Percentiles rank a stretch among this genome's conserved stretches.
Conservation (phyloP, 2,329 filamentous ascomycete genomes). For the Aureobasidium sp. region DNA sequence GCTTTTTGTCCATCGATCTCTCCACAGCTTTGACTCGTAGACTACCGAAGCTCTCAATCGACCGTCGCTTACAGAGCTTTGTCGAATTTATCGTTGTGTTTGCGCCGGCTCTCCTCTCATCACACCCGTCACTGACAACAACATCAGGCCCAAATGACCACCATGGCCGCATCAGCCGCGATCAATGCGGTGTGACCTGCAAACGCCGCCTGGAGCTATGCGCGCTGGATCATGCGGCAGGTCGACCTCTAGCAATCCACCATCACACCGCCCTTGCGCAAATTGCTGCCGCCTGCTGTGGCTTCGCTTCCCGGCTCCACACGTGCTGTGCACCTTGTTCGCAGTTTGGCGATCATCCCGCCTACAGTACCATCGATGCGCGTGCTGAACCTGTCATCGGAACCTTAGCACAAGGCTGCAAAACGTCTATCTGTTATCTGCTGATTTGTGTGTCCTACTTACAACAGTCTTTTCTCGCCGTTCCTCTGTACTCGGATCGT, state of each 20-base stretch:
- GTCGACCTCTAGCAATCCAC: not conserved
- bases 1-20: constrained; percentile 1
- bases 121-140: not conserved
- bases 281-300: not conserved
- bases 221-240: not conserved
- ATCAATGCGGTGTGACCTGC: constrained; percentile 7
- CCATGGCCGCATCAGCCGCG: not conserved
- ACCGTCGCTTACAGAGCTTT: not conserved
- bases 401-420: constrained; percentile 8
- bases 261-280: constrained; percentile 11
- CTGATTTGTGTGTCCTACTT: not conserved
- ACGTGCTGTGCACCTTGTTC: constrained; percentile 11
- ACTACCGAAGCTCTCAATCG: not conserved
- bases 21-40: constrained; percentile 10
- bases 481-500: not conserved
- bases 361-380: not conserved
- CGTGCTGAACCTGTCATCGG: constrained; percentile 8
- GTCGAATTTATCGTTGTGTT: not conserved
- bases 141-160: not conserved
- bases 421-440: constrained; percentile 11
- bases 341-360: constrained; percentile 9
- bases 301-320: constrained; percentile 4
- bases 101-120: constrained; percentile 4
- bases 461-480: not conserved
- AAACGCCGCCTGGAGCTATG: not conserved